phyloP scores from a whole-genome alignment of 2,329 filamentous ascomycete genomes.

The Diaporthe australafricana region DNA sequence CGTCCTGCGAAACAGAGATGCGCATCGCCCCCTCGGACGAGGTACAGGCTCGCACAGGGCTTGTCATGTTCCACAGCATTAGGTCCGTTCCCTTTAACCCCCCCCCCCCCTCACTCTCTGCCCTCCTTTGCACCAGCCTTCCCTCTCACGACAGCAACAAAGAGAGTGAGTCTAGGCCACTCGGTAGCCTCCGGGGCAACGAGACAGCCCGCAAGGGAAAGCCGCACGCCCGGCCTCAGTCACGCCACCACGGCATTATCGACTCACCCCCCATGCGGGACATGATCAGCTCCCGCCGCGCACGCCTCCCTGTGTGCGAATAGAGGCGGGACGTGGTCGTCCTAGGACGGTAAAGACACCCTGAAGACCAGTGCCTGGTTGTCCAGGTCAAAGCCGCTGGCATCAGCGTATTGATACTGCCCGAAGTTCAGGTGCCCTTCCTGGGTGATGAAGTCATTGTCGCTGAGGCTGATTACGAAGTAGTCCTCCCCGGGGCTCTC shows the following conservation, averaged over 20 bases:
- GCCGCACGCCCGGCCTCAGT: neutral
- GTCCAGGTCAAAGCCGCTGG: slow-evolving; percentile 66
- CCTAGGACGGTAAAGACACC: slow-evolving; percentile 51
- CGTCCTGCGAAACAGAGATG: slow-evolving; percentile 14
- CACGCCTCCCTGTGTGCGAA: slow-evolving; percentile 18
- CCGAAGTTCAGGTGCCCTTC: slow-evolving; percentile 71
- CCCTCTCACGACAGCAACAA: slow-evolving; percentile 1
- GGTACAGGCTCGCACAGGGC: slow-evolving; percentile 4
- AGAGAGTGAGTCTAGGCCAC: neutral
- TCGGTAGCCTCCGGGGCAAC: neutral
- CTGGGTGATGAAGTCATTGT: slow-evolving; percentile 83
- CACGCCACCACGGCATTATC: neutral
- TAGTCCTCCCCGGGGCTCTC: slow-evolving; percentile 59
- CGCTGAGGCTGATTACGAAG: slow-evolving; percentile 75
- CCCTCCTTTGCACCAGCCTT: neutral
- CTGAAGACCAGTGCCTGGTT: slow-evolving; percentile 74
- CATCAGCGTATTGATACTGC: slow-evolving; percentile 66
- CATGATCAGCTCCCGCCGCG: neutral
- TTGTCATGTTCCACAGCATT: slow-evolving; percentile 23
- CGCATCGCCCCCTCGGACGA: neutral
- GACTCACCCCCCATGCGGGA: slow-evolving; percentile 13
- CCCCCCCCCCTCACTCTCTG: neutral
- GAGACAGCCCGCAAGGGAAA: slow-evolving; percentile 10
- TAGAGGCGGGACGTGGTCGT: neutral
- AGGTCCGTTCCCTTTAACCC: neutral